Evolutionary conservation across 1,139 yeast genomes (phyloP).

Genomic region (Kodamaea anthophila): DNA sequence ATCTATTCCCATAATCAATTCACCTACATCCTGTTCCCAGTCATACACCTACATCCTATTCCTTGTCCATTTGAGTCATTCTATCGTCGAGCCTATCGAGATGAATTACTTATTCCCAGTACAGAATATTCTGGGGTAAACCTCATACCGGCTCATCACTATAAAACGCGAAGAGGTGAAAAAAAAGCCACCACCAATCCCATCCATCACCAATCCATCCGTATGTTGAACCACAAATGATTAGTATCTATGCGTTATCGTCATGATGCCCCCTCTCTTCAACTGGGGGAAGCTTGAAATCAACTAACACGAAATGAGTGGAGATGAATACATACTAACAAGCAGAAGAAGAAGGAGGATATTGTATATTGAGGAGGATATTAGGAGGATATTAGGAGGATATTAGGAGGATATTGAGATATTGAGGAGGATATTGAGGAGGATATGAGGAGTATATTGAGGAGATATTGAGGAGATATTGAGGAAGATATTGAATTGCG

Average conservation of each 20-base stretch:
- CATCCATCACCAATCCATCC: conserved; percentile 6
- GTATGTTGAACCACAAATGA: conserved; percentile 11
- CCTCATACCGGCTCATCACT: background rate
- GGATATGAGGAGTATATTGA: background rate
- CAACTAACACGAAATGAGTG: conserved; percentile 39
- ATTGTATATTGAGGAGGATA: conserved; percentile 1
- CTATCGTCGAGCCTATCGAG: too few species aligned
- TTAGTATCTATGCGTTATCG: conserved; percentile 36
- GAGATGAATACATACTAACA: conserved; percentile 9
- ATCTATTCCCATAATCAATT: too few species aligned
- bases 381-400: background rate
- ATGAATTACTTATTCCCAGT: too few species aligned
- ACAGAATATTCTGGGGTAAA: too few species aligned
- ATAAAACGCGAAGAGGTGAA: conserved; percentile 1
- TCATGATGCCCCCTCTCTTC: conserved; percentile 38
- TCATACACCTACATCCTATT: too few species aligned
- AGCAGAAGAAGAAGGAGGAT: background rate
- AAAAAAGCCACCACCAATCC: conserved; percentile 2
- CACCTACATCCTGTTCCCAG: too few species aligned
- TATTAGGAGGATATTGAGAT: background rate
- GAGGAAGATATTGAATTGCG: too few species aligned
- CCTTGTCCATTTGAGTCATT: too few species aligned
- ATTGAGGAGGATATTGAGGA: background rate
- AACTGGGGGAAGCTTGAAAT: conserved; percentile 31
- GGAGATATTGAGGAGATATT: too few species aligned